Conservation (phyloP, 2,329 filamentous ascomycete species). For the Xylariaceae sp. region DNA sequence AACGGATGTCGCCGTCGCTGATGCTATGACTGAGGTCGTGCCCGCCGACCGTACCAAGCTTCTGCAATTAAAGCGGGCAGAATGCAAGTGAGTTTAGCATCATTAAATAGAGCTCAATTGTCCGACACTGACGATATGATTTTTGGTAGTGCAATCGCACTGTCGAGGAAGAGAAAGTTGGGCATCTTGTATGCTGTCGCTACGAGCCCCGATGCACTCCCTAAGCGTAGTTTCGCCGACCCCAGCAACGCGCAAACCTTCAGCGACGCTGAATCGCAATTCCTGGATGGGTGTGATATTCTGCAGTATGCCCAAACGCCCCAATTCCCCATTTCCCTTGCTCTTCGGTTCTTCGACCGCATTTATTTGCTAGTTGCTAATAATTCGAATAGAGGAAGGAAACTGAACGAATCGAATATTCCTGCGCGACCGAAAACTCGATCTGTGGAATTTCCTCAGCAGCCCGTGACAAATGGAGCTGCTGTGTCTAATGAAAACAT, state of each 20-base stretch:
- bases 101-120: constrained; percentile 51
- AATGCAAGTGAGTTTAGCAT: constrained; percentile 58
- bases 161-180: constrained; percentile 88
- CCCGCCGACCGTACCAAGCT: constrained; percentile 66
- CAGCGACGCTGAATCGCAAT: constrained; percentile 56
- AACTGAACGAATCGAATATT: constrained; percentile 56
- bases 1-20: constrained; percentile 71
- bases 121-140: constrained; percentile 51
- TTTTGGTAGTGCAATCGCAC: constrained; percentile 68
- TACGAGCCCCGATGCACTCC: constrained; percentile 66
- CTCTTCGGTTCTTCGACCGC: constrained; percentile 11
- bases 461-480: constrained; percentile 17
- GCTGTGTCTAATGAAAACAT: constrained; percentile 20
- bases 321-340: constrained; percentile 19
- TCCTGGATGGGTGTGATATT: constrained; percentile 60
- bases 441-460: constrained; percentile 41
- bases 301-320: constrained; percentile 55
- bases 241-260: constrained; percentile 61
- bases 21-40: constrained; percentile 74
- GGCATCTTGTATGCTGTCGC: constrained; percentile 82
- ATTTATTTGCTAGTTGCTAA: constrained; percentile 30
- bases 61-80: constrained; percentile 66
- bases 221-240: constrained; percentile 59
- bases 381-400: constrained; percentile 44
- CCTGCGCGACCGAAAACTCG: constrained; percentile 51